Conservation (phyloP, 208 protist genomes). For the Trypanosomatidae sp. region DNA sequence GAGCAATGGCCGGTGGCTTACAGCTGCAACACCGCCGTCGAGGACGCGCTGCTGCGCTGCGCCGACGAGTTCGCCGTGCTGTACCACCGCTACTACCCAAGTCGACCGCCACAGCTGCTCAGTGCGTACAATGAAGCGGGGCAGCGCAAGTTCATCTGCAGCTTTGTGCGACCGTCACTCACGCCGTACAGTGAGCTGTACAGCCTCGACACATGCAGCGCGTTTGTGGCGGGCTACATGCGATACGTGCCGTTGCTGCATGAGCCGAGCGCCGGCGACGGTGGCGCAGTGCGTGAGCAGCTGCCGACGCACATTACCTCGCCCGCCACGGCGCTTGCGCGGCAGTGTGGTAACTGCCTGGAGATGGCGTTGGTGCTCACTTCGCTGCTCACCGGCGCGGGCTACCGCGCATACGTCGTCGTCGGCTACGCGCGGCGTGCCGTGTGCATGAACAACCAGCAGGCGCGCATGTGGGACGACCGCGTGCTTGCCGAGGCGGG, state of each 20-base stretch:
- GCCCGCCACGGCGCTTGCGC: constrained; percentile 70
- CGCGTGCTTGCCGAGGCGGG: constrained; percentile 25
- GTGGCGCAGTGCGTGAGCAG: constrained; percentile 22
- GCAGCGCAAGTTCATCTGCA: constrained; percentile 82
- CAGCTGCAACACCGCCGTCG: constrained; percentile 29
- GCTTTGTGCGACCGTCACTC: constrained; percentile 76
- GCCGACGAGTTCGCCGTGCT: constrained; percentile 44
- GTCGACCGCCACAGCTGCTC: constrained; percentile 61
- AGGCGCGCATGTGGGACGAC: constrained; percentile 20
- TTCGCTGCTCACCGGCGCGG: constrained; percentile 74
- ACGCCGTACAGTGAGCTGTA: constrained; percentile 70
- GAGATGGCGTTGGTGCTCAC: constrained; percentile 67
- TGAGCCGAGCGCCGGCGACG: constrained; percentile 10
- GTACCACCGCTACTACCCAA: constrained; percentile 70
- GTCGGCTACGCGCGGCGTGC: constrained; percentile 63
- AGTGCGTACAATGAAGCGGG: constrained; percentile 62
- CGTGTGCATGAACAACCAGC: constrained; percentile 75
- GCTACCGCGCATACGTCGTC: constrained; percentile 89
- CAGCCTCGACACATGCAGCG: constrained; percentile 35
- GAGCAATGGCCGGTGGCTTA: constrained; percentile 72
- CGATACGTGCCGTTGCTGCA: constrained; percentile 64
- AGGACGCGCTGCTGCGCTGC: constrained; percentile 44
- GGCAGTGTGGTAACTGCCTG: constrained; percentile 85
- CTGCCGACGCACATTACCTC: constrained; percentile 67
- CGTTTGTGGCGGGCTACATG: constrained; percentile 80